Evolutionary conservation across 768 basidiomycete genomes (phyloP).

Genomic region (Dioszegia crocea): DNA sequence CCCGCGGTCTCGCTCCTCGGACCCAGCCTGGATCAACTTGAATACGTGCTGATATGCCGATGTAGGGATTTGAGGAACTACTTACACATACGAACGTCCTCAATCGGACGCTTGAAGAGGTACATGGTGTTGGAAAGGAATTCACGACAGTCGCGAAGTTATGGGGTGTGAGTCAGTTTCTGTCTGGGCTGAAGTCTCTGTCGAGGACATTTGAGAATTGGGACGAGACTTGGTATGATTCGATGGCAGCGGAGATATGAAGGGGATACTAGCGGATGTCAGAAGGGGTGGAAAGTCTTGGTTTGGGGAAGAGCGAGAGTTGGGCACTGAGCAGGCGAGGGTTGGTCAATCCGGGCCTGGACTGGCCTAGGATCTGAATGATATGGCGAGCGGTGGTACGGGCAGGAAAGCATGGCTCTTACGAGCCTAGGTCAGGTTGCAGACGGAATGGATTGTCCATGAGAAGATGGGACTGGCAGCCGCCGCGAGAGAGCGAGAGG

Average conservation of each 20-base stretch:
- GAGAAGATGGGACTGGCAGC: too few species aligned
- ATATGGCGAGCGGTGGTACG: too few species aligned
- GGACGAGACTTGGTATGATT: too few species aligned
- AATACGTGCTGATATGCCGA: neutral
- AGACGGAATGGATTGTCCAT: too few species aligned
- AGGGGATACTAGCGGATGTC: neutral
- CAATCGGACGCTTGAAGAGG: slow-evolving; percentile 89
- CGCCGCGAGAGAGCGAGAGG: too few species aligned
- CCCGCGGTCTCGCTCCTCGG: neutral
- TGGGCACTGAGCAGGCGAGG: too few species aligned
- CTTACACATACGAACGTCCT: slow-evolving; percentile 76
- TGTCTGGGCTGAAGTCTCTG: neutral
- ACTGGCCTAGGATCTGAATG: too few species aligned
- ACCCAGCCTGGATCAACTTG: neutral
- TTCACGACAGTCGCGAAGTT: slow-evolving; percentile 81
- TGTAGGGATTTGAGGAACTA: slow-evolving; percentile 66
- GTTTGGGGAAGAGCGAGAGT: too few species aligned
- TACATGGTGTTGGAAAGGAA: slow-evolving; percentile 84
- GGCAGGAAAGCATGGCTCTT: too few species aligned
- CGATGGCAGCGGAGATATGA: neutral
- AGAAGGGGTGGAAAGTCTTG: neutral
- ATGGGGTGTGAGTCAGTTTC: slow-evolving; percentile 57
- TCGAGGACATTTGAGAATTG: too few species aligned
- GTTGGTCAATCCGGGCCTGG: too few species aligned
- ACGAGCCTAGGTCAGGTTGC: too few species aligned